Percentiles rank a stretch among this genome's conserved stretches.
Evolutionary conservation across 192 early-diverging fungal species (phyloP).

Genomic region (Gigaspora rosea): DNA sequence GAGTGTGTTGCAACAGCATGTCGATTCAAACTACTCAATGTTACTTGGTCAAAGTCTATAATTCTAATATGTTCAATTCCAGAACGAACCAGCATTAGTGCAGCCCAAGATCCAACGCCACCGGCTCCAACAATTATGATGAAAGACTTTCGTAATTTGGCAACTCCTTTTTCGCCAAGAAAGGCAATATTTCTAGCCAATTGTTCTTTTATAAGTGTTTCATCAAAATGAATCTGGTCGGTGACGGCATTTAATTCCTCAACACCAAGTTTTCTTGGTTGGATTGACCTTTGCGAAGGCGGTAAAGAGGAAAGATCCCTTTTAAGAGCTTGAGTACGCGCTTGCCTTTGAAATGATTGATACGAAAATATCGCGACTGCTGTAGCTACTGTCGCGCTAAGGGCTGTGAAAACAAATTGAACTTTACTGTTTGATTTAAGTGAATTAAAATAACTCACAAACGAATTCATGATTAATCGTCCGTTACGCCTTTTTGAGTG

Average conservation of each 20-base stretch:
- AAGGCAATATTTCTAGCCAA: slow-evolving; percentile 86
- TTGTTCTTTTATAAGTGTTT: slow-evolving; percentile 82
- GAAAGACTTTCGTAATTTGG: slow-evolving; percentile 73
- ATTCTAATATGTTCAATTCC: slow-evolving; percentile 85
- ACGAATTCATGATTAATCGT: background rate
- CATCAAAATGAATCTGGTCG: slow-evolving; percentile 43
- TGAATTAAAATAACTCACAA: background rate
- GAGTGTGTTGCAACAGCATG: slow-evolving; percentile 91
- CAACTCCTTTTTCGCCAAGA: slow-evolving; percentile 79
- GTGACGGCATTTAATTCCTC: background rate
- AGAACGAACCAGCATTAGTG: slow-evolving; percentile 87
- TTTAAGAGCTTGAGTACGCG: slow-evolving; percentile 18
- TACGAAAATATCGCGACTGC: slow-evolving; percentile 6
- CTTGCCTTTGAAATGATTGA: slow-evolving; percentile 7
- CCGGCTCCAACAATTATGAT: slow-evolving; percentile 95
- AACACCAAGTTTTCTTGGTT: background rate
- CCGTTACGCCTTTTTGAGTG: too few species aligned
- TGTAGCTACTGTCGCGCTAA: slow-evolving; percentile 18
- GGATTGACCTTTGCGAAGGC: background rate
- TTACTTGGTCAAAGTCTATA: slow-evolving; percentile 98
- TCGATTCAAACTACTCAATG: slow-evolving; percentile 89
- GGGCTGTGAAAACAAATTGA: slow-evolving; percentile 16
- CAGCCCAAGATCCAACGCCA: slow-evolving; percentile 90
- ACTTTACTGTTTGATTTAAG: background rate
- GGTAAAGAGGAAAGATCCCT: background rate